Base-by-base conservation (phyloP, 208 protist genomes). In the Wallacemonas sp. region DNA sequence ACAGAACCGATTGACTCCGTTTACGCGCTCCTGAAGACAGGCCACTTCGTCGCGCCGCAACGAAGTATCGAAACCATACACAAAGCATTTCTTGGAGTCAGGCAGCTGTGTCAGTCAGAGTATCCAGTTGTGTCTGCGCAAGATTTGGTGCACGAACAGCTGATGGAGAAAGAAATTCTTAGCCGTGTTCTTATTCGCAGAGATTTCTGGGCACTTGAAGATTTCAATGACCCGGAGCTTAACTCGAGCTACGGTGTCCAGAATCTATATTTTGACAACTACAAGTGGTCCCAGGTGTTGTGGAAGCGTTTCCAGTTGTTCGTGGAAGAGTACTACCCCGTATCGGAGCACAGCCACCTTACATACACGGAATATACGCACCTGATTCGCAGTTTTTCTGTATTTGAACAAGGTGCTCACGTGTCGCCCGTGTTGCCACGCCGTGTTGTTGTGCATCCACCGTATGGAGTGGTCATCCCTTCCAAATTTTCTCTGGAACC, bases 201-300 rank as follows among this genome's bases (percentile, higher is more conserved):
- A n/a, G 86, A 94, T 61, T 96, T 96, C 62, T 96, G 91, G 88
- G 60, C 69, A 6, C 60, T 94, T 2, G 84, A 91, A 1, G 91
- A 96, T 58, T 96, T 91, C 71, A 96, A 94, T 63, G 86, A 96
- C 54, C 76, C 86, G 0, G 88, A 96, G 62, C 62, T 93, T 17
- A 96, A 96, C 49, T 71, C 77, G n/a, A 94, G 88, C 33, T 94
- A 88, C 62, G 91, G 91, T 17, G 75, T 94, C 17, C 91, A 96
- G 64, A 96, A 96, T 55, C 55, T 89, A 1, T 94, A 89, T 41
- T 96, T 96, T 81, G 91, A 96, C 62, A 96, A 96, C 46, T 94
- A 90, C 55, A 93, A 93, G 36, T 96, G 91, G 91, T 94, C 91
- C 1, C 86, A 93, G 64, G 78, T 93, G 26, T 61, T 96, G 46